Base-by-base conservation (phyloP, 2,329 filamentous ascomycete genomes). In the Monilinia polystroma region DNA sequence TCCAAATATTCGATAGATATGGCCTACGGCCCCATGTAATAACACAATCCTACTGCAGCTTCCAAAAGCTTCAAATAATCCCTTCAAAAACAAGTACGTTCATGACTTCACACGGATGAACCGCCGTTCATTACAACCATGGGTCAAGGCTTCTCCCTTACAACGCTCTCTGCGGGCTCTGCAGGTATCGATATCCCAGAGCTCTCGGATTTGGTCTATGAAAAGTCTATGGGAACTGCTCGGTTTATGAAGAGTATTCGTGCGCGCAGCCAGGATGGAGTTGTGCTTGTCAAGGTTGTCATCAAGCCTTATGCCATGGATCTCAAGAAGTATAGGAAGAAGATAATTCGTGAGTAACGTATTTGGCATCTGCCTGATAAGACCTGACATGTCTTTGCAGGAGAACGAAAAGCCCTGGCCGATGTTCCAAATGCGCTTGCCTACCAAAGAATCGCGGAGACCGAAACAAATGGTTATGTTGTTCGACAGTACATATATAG, bases 201-300 rank as follows among this genome's bases (percentile, higher is more conserved):
- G 81, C 86, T 99, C 53, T 86, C 91, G 54, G 95, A 98, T 76
- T 82, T 98, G 68, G 87, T 90, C 49, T 97, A 97, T 80, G 95
- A 99, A 79, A 93, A 90, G 79, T 92, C 92, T 47, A 87, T 99
- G 75, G 94, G 94, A 58, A 92, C 90, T 72, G 93, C 92, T 32
- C 88, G 95, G 49, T 97, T 99, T 75, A 95, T 99, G 89, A 97
- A 98, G 79, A 95, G 92, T 70, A 93, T 98, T 71, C 88, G 94
- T 71, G 95, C 94, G 32, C 86, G 93, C 60, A 92, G 96, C 77
- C 90, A 90, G 74, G 91, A 97, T 81, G 94, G 95, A 66, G 83
- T 97, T 52, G 93, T 96, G 23, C 88, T 98, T 66, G 93, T 96
- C 76, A 98, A 98, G 80, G 90, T 97, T 41, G 90, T 97, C 67